These are phyloP conservation scores for Boletellus ananiceps DNA, from an alignment of 768 basidiomycete species.

Conservation along the genomic window DNA sequence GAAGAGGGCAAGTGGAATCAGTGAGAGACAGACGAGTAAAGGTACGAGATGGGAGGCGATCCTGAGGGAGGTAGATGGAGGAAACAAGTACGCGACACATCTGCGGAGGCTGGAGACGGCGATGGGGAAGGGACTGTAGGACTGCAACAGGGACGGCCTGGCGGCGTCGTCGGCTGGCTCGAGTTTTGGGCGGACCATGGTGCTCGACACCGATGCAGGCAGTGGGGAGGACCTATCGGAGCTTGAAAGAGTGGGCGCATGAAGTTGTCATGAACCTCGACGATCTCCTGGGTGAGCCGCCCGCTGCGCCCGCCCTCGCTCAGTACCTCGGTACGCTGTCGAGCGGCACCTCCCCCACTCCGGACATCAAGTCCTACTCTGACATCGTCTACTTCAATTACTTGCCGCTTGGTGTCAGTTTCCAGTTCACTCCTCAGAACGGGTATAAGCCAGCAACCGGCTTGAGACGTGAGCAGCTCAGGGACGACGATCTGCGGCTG, in stretches of 20 bases:
- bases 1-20: slow-evolving; percentile 58
- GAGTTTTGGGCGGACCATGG: slow-evolving; percentile 23
- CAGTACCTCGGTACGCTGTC: slow-evolving; percentile 41
- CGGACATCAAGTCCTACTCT: slow-evolving; percentile 73
- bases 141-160: not conserved
- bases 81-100: slow-evolving; percentile 9
- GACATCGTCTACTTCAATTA: slow-evolving; percentile 90
- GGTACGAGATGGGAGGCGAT: slow-evolving; percentile 65
- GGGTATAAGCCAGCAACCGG: slow-evolving; percentile 57
- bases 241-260: slow-evolving; percentile 16
- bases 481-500: slow-evolving; percentile 48
- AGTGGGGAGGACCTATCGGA: slow-evolving; percentile 17
- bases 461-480: slow-evolving; percentile 42
- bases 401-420: slow-evolving; percentile 69
- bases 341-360: slow-evolving; percentile 24
- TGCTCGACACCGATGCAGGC: slow-evolving; percentile 8
- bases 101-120: not conserved
- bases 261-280: slow-evolving; percentile 17
- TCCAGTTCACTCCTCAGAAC: slow-evolving; percentile 65
- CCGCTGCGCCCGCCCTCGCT: slow-evolving; percentile 42
- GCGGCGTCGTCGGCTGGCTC: slow-evolving; percentile 14
- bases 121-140: slow-evolving; percentile 11
- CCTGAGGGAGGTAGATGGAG: slow-evolving; percentile 13
- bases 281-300: slow-evolving; percentile 49
- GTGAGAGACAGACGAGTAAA: slow-evolving; percentile 51